Percentiles rank a stretch among this genome's conserved stretches.
These are phyloP conservation scores for Sporopachydermia lactativora DNA, from an alignment of 805 yeast species.

Conservation along the genomic window DNA sequence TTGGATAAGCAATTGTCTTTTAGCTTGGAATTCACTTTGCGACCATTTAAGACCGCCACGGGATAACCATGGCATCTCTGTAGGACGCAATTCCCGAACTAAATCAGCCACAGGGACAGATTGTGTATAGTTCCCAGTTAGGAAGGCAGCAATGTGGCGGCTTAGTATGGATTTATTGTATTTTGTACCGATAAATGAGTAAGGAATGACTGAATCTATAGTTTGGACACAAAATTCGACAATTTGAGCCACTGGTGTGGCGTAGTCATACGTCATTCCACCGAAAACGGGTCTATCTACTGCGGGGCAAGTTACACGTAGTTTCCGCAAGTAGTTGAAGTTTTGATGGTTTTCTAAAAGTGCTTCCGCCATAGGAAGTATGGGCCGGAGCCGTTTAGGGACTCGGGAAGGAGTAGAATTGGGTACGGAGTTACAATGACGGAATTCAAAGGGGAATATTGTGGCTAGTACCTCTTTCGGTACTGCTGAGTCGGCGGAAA, in stretches of 20 bases:
- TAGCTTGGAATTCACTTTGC: constrained; percentile 27
- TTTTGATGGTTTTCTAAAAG: neutral
- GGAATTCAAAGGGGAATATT: too few species aligned
- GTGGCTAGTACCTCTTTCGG: too few species aligned
- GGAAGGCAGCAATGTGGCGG: neutral
- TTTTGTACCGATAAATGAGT: neutral
- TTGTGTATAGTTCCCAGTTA: constrained; percentile 8
- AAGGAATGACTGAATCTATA: neutral
- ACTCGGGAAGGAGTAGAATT: too few species aligned
- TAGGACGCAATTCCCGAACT: constrained; percentile 23
- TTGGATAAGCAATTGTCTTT: constrained; percentile 22
- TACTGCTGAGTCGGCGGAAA: too few species aligned
- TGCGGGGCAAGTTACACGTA: neutral
- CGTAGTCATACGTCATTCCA: neutral
- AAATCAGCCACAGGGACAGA: constrained; percentile 20
- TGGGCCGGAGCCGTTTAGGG: neutral
- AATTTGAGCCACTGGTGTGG: neutral
- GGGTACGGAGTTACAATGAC: too few species aligned
- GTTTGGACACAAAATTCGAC: neutral
- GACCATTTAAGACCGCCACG: constrained; percentile 17
- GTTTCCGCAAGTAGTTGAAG: neutral
- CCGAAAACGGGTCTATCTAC: neutral
- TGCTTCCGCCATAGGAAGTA: neutral
- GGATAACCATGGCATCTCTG: constrained; percentile 44
- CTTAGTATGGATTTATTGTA: neutral